Conservation (phyloP, 768 basidiomycete genomes). For the Boletus rufocinnamomeus region DNA sequence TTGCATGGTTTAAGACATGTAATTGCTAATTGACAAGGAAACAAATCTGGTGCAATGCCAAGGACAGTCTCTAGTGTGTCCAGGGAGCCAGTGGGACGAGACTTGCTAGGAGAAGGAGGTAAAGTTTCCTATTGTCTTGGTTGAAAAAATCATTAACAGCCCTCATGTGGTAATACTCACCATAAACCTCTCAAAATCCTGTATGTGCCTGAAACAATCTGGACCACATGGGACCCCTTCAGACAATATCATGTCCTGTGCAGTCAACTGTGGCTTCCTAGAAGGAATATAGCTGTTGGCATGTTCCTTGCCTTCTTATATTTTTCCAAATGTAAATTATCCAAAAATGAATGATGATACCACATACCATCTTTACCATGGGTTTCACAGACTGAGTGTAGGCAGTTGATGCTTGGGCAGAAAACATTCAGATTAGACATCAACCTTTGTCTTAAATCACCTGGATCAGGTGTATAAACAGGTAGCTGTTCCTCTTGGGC, state of each 20-base stretch:
- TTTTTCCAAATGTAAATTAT: not conserved
- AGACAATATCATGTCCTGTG: conserved; percentile 27
- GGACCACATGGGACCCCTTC: conserved; percentile 34
- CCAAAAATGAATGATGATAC: not conserved
- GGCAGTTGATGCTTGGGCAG: conserved; percentile 49
- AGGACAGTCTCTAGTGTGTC: conserved; percentile 39
- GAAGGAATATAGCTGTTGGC: conserved; percentile 17
- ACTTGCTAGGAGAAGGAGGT: conserved; percentile 18
- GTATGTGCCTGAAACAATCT: conserved; percentile 34
- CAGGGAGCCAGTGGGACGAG: conserved; percentile 9
- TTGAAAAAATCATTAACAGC: not conserved
- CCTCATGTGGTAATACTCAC: not conserved
- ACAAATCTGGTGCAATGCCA: conserved; percentile 44
- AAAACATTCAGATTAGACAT: conserved; percentile 38
- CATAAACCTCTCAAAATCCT: conserved; percentile 27
- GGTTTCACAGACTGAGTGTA: conserved; percentile 40
- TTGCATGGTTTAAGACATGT: conserved; percentile 51
- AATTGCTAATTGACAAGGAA: conserved; percentile 51
- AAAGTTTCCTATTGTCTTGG: conserved; percentile 20
- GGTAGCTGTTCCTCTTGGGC: conserved; percentile 1
- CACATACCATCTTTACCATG: conserved; percentile 45
- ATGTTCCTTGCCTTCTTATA: conserved; percentile 2
- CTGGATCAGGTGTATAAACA: conserved; percentile 17
- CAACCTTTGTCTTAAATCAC: conserved; percentile 37
- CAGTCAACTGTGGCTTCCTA: conserved; percentile 26